Base-by-base conservation (phyloP, 495 filamentous ascomycete species). In the Xylona heveae region DNA sequence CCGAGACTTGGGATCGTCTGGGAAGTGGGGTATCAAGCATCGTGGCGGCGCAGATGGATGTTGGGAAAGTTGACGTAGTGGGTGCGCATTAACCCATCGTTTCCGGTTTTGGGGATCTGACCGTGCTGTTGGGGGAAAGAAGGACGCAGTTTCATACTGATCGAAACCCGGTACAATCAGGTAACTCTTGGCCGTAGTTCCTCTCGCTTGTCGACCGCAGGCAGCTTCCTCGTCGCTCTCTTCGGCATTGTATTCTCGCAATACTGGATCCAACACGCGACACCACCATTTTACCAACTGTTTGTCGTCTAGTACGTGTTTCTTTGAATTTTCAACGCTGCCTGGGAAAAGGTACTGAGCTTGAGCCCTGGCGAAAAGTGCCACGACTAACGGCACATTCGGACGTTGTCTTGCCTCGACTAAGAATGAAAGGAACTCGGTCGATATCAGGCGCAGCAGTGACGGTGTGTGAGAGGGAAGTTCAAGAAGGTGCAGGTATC, bases 231-330 rank as follows among this genome's bases (percentile, higher is more conserved):
- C 15, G 52, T 48, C 0, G 13, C 38, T 39, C n/a, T 51, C 53
- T 33, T 65, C 61, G 4, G 55, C 42, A 31, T 54, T 49, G 39
- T 60, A 50, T 23, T 59, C 52, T 9, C 56, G 50, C 6, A 75
- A 38, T 16, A 94, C 54, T 0, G 81, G 78, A 48, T 94, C 78
- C 6, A 90, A 49, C 12, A 80, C 76, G 14, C 66, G 66, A 49
- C 82, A 91, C 88, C 88, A 99, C 88, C 88, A 99, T 39, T 73
- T 75, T 21, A 95, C 78, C 22, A 99, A 49, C 2, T 75, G 76
- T 31, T 80, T 57, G 43, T 99, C 88, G 42, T 91, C 80, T 12
- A 94, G 59, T n/a, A 95, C 73, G 54, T 95, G 90, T 43, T 99
- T 99, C 19, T 64, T 64, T 10, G 47, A 36, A 46, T 95, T 92